Evolutionary conservation across 257 asterid species (phyloP), one percentile per base, ranked within the genome.

Genomic region (Ilex asprella): DNA sequence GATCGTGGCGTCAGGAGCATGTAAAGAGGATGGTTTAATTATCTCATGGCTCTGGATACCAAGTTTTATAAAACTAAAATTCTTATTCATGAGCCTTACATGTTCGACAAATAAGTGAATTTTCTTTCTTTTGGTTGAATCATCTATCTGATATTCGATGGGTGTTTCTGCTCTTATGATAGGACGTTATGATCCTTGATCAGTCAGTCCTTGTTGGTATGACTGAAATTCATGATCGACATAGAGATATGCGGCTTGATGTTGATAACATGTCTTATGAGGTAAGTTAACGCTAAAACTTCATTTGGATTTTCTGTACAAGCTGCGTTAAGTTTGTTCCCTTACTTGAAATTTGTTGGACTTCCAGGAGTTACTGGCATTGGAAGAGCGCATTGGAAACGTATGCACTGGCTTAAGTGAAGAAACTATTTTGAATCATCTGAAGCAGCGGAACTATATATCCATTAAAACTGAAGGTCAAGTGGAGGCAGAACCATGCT

Each of bases 241-340:
- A 84, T 54, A 77, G 88, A 67, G 91, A 81, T 52, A 84, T 84
- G 91, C 84, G 88, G 16, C 64, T 84, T 70, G 91, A 84, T 67
- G 87, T 84, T 14, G 91, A 84, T 71, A 81, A 81, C 83, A 84
- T 84, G 91, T 81, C 91, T 41, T 84, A 84, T 54, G 93, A 85
- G 86, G 93, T 85, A 27, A 63, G 59, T 16, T 16, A 21, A 21
- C 7, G 58, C 53, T 67, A 16, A 61, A 39, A 46, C 60, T 21
- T 31, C 49, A n/a, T 9, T 55, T 10, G n/a, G 4, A 0, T 2
- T 6, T 53, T 60, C 11, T 16, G 8, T 53, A 50, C 32, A 50
- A 11, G 8, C 1, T 11, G 7, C 5, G 13, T 56, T 21, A 30
- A 41, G 30, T 53, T 14, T 7, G 44, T 21, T 39, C 35, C 51